Conservation (phyloP, 1,139 yeast genomes). For the Lodderomyces margitis region DNA sequence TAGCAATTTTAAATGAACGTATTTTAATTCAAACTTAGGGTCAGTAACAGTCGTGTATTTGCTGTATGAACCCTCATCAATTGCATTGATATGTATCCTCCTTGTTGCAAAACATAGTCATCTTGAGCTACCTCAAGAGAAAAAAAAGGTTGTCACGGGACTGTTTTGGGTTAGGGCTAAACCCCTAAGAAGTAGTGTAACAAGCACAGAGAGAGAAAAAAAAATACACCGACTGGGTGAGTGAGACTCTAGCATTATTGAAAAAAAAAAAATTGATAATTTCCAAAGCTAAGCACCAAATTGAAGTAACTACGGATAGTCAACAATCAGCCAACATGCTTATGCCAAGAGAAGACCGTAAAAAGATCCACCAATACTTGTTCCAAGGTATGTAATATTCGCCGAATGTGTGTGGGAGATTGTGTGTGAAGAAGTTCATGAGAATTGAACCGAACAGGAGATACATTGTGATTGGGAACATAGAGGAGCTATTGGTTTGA, state of each 20-base stretch:
- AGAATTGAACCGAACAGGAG: background rate
- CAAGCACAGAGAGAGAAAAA: background rate
- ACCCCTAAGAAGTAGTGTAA: background rate
- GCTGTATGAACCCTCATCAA: no score
- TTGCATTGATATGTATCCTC: background rate
- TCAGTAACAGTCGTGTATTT: no score
- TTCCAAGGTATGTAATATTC: slow-evolving; percentile 78
- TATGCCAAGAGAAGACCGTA: slow-evolving; percentile 99
- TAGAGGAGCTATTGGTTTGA: no score
- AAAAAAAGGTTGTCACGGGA: background rate
- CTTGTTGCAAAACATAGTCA: slow-evolving; percentile 3
- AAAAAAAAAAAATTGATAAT: slow-evolving; percentile 6
- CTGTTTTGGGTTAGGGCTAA: background rate
- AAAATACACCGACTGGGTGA: background rate
- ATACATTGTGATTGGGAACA: no score
- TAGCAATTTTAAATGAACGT: background rate
- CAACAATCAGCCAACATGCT: slow-evolving; percentile 55
- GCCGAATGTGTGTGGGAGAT: slow-evolving; percentile 1
- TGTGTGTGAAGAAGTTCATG: no score
- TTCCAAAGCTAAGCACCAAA: slow-evolving; percentile 4
- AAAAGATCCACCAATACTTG: slow-evolving; percentile 98
- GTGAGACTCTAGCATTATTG: background rate
- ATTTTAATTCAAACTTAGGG: no score
- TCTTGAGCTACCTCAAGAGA: no score
- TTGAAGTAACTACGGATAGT: slow-evolving; percentile 5